Evolutionary conservation across 805 yeast genomes (phyloP).

Genomic region (Zygotorulaspora florentina): DNA sequence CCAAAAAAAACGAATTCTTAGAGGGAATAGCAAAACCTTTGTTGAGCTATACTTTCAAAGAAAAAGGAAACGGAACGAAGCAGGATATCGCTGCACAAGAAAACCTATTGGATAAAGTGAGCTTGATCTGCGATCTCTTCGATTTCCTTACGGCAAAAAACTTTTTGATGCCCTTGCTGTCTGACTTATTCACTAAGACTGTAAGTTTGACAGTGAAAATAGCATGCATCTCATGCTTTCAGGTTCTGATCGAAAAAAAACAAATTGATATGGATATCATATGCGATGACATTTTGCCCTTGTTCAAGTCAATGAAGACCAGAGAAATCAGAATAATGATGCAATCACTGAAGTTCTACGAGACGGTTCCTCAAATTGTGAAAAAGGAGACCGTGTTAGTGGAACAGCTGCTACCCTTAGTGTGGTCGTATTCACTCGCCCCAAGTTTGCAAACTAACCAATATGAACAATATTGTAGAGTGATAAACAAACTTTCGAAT

Average conservation of each 20-base stretch:
- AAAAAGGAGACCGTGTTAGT: conserved; percentile 48
- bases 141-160: conserved; percentile 72
- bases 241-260: conserved; percentile 51
- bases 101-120: conserved; percentile 43
- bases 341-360: conserved; percentile 45
- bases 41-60: conserved; percentile 25
- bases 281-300: conserved; percentile 75
- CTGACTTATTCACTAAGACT: conserved; percentile 75
- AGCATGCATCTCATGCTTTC: conserved; percentile 58
- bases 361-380: conserved; percentile 35
- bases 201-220: conserved; percentile 76
- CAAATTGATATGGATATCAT: conserved; percentile 68
- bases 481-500: conserved; percentile 40
- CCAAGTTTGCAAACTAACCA: conserved; percentile 40
- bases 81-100: conserved; percentile 44
- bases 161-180: conserved; percentile 66
- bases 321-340: conserved; percentile 62
- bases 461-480: conserved; percentile 39
- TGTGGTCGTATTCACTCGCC: conserved; percentile 48
- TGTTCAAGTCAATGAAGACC: conserved; percentile 70
- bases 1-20: conserved; percentile 50
- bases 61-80: conserved; percentile 17
- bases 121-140: conserved; percentile 42
- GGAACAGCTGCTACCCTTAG: conserved; percentile 50
- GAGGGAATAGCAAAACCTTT: conserved; percentile 29